phyloP scores from a whole-genome alignment of 2,329 filamentous ascomycete species.

The Onygena corvina region DNA sequence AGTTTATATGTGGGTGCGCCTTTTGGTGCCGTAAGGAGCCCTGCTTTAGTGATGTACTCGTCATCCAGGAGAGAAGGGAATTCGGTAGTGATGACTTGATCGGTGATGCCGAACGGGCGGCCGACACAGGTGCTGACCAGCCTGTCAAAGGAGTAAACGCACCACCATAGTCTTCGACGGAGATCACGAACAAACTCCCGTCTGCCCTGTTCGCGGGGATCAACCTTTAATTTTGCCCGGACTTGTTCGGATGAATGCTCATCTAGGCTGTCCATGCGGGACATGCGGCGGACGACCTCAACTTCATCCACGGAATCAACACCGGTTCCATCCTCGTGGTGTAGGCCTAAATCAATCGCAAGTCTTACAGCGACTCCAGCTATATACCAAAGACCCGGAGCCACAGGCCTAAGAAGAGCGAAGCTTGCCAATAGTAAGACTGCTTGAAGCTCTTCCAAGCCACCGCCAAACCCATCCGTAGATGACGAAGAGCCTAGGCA shows the following conservation, averaged over 20 bases:
- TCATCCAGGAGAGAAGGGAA: conserved; percentile 85
- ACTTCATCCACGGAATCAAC: conserved; percentile 41
- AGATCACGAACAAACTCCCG: conserved; percentile 79
- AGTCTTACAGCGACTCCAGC: conserved; percentile 84
- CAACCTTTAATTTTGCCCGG: conserved; percentile 27
- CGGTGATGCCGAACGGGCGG: conserved; percentile 85
- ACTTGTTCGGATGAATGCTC: conserved; percentile 7
- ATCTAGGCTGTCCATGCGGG: conserved; percentile 10
- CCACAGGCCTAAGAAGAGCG: conserved; percentile 78
- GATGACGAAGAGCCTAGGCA: conserved; percentile 59
- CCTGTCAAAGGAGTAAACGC: conserved; percentile 88
- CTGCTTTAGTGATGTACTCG: conserved; percentile 67
- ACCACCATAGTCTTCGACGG: conserved; percentile 86
- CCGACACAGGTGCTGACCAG: conserved; percentile 90
- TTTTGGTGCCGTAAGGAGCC: conserved; percentile 52
- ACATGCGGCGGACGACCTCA: conserved; percentile 15
- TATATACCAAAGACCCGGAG: conserved; percentile 93
- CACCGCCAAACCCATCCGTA: conserved; percentile 63
- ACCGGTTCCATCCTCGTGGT: conserved; percentile 76
- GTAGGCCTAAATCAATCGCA: conserved; percentile 80
- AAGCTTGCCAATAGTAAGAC: conserved; percentile 83
- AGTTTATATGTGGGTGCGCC: conserved; percentile 72
- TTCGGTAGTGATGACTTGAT: conserved; percentile 90
- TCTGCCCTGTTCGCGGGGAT: conserved; percentile 49
- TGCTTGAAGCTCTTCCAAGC: conserved; percentile 84